Percentiles rank a stretch among this genome's conserved stretches.
These are phyloP conservation scores for Colletotrichum destructivum DNA, from an alignment of 2,329 filamentous ascomycete genomes.

Conservation along the genomic window DNA sequence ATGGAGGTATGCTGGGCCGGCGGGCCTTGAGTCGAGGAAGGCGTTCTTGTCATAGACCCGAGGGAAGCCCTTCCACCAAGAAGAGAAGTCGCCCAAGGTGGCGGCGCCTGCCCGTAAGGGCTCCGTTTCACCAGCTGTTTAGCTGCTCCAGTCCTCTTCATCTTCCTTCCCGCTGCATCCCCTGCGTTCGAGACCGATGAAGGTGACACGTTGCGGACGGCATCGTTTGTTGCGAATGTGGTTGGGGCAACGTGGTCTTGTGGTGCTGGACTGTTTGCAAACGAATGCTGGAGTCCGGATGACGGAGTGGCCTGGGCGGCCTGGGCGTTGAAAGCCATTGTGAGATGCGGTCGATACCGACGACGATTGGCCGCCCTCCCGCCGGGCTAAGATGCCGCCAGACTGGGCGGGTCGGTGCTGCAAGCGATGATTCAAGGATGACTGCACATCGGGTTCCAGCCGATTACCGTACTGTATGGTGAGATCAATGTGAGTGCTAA, in stretches of 20 bases:
- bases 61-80: conserved; percentile 2
- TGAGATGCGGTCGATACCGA: conserved; percentile 6
- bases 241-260: background rate
- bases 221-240: background rate
- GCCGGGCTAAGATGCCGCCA: background rate
- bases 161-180: conserved; percentile 28
- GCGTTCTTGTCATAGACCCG: background rate
- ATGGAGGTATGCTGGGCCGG: background rate
- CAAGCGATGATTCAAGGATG: background rate
- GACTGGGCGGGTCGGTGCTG: background rate
- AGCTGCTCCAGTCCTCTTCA: conserved; percentile 31
- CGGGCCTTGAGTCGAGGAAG: background rate
- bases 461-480: too few species aligned
- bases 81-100: conserved; percentile 29
- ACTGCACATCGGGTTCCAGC: background rate
- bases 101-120: conserved; percentile 15
- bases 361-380: background rate
- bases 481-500: background rate
- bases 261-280: background rate
- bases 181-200: conserved; percentile 22
- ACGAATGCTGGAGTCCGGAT: background rate
- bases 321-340: conserved; percentile 21
- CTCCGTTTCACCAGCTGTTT: conserved; percentile 25
- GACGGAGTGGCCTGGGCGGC: background rate
- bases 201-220: conserved; percentile 15